A percentile compares a stretch with the other conserved stretches of the same genome.
Conservation (phyloP, 495 filamentous ascomycete genomes). For the Monascus purpureus region DNA sequence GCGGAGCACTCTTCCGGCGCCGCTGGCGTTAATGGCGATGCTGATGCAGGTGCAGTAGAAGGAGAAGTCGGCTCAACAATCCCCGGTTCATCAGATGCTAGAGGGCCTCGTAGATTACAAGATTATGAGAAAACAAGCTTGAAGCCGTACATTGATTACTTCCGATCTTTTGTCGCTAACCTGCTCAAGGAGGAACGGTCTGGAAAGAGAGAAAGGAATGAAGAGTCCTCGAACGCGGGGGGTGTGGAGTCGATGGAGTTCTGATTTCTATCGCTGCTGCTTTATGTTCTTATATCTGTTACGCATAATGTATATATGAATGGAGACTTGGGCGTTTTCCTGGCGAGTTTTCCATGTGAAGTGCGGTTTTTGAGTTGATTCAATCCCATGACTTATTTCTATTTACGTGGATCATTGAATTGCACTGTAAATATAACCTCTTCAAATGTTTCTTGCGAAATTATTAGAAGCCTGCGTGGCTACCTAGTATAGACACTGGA, state of each 20-base stretch:
- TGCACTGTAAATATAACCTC: not conserved
- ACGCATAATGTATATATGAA: not conserved
- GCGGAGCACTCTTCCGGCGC: slow-evolving; percentile 16
- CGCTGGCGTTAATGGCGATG: slow-evolving; percentile 13
- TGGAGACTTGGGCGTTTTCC: not conserved
- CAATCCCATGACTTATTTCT: not conserved
- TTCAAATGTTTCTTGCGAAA: not conserved
- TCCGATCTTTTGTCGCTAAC: slow-evolving; percentile 62
- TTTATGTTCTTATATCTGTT: not conserved
- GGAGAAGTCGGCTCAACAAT: slow-evolving; percentile 13
- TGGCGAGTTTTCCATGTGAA: not conserved
- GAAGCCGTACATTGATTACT: slow-evolving; percentile 83
- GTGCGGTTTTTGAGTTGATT: not conserved
- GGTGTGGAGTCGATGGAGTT: slow-evolving; percentile 43
- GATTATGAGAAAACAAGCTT: slow-evolving; percentile 97
- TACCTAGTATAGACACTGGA: no score
- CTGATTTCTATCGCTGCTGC: slow-evolving; percentile 4
- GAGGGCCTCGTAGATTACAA: slow-evolving; percentile 37
- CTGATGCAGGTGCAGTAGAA: slow-evolving; percentile 19
- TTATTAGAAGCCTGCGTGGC: no score
- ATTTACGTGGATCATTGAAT: not conserved
- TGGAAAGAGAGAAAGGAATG: slow-evolving; percentile 58
- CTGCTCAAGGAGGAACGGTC: slow-evolving; percentile 72
- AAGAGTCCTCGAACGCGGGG: slow-evolving; percentile 32
- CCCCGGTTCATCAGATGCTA: slow-evolving; percentile 12